Conservation (phyloP, 176 grass and related monocot species). For the Raddia distichophylla region DNA sequence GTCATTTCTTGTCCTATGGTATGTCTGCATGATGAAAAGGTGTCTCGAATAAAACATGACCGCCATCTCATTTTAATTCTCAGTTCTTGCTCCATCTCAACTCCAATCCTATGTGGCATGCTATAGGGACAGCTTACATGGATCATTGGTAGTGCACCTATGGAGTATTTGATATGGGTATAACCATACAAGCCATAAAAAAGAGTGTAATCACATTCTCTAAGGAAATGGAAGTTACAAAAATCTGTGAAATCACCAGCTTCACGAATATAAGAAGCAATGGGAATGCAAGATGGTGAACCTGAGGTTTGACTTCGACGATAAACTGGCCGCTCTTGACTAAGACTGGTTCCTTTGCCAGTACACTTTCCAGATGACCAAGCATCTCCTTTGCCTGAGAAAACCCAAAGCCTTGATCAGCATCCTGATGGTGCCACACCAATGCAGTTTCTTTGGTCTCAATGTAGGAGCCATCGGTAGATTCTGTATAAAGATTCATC, state of each 20-base stretch:
- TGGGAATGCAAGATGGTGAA: constrained; percentile 31
- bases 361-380: constrained; percentile 81
- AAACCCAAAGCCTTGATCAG: constrained; percentile 82
- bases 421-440: constrained; percentile 93
- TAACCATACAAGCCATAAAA: background rate
- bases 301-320: constrained; percentile 94
- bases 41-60: background rate
- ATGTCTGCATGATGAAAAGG: no score
- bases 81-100: no score
- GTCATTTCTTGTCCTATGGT: no score
- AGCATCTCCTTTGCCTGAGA: constrained; percentile 84
- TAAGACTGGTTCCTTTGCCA: constrained; percentile 71
- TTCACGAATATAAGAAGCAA: constrained; percentile 7
- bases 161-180: background rate
- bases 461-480: constrained; percentile 81
- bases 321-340: constrained; percentile 90
- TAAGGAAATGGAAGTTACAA: background rate
- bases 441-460: constrained; percentile 83
- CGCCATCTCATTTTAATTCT: background rate
- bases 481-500: constrained; percentile 83
- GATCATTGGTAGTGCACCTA: background rate
- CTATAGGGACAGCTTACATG: no score
- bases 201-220: background rate
- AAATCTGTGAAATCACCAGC: background rate
- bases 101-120: no score